Conservation (phyloP, 768 basidiomycete genomes). For the Suillus luteus region DNA sequence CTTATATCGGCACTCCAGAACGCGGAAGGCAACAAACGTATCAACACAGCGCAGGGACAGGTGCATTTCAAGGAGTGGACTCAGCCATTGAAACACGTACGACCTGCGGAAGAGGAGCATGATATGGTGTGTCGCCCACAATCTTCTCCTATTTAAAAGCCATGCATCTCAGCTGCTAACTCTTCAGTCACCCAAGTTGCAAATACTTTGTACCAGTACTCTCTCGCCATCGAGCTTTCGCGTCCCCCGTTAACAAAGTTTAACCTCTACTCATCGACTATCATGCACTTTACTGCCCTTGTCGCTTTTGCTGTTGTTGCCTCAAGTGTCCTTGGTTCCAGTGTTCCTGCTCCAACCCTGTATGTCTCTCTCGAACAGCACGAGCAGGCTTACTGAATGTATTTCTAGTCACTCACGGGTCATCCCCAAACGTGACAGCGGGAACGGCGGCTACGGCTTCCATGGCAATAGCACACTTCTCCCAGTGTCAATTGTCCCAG, state of each 20-base stretch:
- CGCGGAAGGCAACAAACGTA: slow-evolving; percentile 26
- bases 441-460: no score
- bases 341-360: background rate
- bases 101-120: background rate
- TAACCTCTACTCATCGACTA: background rate
- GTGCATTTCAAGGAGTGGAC: background rate
- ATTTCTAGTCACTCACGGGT: background rate
- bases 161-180: background rate
- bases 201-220: background rate
- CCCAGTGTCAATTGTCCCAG: no score
- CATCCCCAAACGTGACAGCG: background rate
- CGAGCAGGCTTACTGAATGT: background rate
- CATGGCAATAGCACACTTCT: no score
- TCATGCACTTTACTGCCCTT: background rate
- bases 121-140: background rate
- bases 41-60: background rate
- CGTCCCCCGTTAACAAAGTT: background rate
- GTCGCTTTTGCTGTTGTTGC: background rate
- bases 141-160: background rate
- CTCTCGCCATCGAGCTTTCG: background rate
- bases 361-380: background rate
- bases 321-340: background rate
- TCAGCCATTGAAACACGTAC: background rate
- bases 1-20: background rate
- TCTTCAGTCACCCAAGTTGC: background rate